phyloP scores from a whole-genome alignment of 345 rosid genomes.

The Nasturtium officinale region DNA sequence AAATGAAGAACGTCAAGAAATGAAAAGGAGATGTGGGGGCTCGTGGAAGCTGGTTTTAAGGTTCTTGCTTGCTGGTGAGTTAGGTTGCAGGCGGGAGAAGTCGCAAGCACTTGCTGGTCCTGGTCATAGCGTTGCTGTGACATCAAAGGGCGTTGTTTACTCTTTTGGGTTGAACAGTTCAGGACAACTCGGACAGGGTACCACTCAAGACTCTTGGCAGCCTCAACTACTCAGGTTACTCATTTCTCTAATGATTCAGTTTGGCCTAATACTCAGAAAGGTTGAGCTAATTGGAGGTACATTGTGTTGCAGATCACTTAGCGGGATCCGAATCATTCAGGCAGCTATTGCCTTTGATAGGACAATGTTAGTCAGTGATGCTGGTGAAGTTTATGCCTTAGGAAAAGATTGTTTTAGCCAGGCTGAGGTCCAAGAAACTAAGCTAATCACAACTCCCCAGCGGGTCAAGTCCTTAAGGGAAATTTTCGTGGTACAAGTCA shows the following conservation, averaged over 20 bases:
- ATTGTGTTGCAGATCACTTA: slow-evolving; percentile 85
- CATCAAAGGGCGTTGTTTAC: slow-evolving; percentile 73
- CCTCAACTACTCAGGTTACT: slow-evolving; percentile 87
- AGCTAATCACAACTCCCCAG: slow-evolving; percentile 68
- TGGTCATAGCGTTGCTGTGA: slow-evolving; percentile 89
- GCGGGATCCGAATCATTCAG: slow-evolving; percentile 87
- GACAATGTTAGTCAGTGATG: slow-evolving; percentile 92
- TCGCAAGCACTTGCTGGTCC: slow-evolving; percentile 97
- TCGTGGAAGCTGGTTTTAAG: slow-evolving; percentile 92
- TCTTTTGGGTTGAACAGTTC: slow-evolving; percentile 82
- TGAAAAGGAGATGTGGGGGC: slow-evolving; percentile 84
- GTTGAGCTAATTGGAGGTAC: slow-evolving; percentile 54
- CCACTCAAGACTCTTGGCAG: slow-evolving; percentile 77
- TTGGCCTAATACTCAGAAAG: slow-evolving; percentile 33
- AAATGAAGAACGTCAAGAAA: slow-evolving; percentile 59
- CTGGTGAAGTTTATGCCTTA: slow-evolving; percentile 80
- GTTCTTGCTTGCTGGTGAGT: slow-evolving; percentile 83
- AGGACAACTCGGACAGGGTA: slow-evolving; percentile 94
- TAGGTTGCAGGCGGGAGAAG: slow-evolving; percentile 86
- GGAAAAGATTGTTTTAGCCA: slow-evolving; percentile 88
- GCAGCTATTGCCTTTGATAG: slow-evolving; percentile 86
- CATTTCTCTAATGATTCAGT: slow-evolving; percentile 27
- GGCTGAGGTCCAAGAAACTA: slow-evolving; percentile 63
- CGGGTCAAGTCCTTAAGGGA: slow-evolving; percentile 74
- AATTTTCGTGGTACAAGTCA: slow-evolving; percentile 90